Evolutionary conservation across 1,284 basidiomycete genomes (phyloP), one percentile per base, ranked within the genome.

Genomic region (Trichosporon sp.): DNA sequence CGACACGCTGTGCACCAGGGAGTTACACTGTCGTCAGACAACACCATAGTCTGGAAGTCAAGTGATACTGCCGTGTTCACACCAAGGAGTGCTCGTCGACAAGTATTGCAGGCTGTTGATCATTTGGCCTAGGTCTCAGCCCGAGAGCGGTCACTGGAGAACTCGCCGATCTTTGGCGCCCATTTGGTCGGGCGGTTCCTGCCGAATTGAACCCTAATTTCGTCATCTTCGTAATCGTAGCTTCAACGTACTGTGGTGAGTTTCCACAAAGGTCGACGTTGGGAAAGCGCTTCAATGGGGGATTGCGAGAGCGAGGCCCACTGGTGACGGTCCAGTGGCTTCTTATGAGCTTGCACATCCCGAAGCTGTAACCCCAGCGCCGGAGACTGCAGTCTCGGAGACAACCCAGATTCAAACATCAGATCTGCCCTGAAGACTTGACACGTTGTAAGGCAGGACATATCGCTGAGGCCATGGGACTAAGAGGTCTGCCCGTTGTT

Each of bases 131-230:
- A 26, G 26, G 26, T 26, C 26, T 26, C 26, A 26, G 26, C 26
- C 26, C 26, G 26, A 26, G 26, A 26, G 26, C 26, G 10, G 43
- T 16, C 16, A 46, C 43, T 46, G 51, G 21, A 54, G 19, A 54
- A 54, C 51, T 54, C 51, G 51, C 51, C 51, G 51, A 54, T 26
- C 51, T 7, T 54, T 54, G 51, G 19, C 51, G 51, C 21, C 51
- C 51, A 54, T 21, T 54, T 54, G 51, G 21, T 19, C 51, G 51
- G 51, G 19, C 11, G 51, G 51, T 54, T 54, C 51, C 51, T 54
- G 51, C 19, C 51, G 51, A 54, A 12, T 4, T 19, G 21, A 54
- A 54, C 51, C 51, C 51, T 54, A 54, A 54, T 54, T 54, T 54
- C 51, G 51, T 54, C 51, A 54, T 54, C 43, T 54, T 54, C 51